phyloP scores from a whole-genome alignment of 768 basidiomycete species.

The Clitopilus hobsonii region DNA sequence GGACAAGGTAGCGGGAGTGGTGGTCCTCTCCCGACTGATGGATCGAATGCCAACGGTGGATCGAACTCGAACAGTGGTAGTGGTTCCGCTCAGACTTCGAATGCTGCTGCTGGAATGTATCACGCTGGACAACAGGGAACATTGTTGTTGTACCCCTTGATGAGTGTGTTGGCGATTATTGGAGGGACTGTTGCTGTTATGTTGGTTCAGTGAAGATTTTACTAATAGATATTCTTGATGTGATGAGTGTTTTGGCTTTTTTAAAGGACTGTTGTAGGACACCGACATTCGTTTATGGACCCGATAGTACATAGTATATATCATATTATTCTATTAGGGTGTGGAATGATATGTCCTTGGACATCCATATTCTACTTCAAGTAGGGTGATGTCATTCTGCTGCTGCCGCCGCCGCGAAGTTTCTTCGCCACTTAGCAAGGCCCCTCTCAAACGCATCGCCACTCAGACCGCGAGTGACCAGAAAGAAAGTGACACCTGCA shows the following conservation, averaged over 20 bases:
- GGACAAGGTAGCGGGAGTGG: constrained; percentile 11
- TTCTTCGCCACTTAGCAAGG: constrained; percentile 57
- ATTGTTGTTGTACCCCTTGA: constrained; percentile 11
- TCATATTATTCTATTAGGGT: background rate
- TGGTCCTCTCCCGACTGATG: background rate
- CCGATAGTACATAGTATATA: background rate
- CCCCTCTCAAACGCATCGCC: constrained; percentile 66
- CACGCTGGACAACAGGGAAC: constrained; percentile 1
- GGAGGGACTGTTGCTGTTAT: constrained; percentile 17
- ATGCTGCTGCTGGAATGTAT: constrained; percentile 1
- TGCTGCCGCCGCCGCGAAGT: background rate
- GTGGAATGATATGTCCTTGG: background rate
- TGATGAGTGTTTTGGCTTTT: no score
- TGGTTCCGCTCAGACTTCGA: background rate
- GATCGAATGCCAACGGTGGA: background rate
- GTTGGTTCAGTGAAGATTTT: constrained; percentile 12
- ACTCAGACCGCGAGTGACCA: constrained; percentile 62
- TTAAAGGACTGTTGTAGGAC: no score
- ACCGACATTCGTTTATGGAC: background rate
- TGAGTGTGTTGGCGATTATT: constrained; percentile 14
- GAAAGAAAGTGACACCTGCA: constrained; percentile 75
- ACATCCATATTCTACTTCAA: background rate
- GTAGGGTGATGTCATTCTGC: background rate
- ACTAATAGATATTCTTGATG: no score
- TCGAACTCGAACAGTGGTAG: background rate